Evolutionary conservation across 176 grass and related monocot genomes (phyloP).

Genomic region (Raddia guianensis): DNA sequence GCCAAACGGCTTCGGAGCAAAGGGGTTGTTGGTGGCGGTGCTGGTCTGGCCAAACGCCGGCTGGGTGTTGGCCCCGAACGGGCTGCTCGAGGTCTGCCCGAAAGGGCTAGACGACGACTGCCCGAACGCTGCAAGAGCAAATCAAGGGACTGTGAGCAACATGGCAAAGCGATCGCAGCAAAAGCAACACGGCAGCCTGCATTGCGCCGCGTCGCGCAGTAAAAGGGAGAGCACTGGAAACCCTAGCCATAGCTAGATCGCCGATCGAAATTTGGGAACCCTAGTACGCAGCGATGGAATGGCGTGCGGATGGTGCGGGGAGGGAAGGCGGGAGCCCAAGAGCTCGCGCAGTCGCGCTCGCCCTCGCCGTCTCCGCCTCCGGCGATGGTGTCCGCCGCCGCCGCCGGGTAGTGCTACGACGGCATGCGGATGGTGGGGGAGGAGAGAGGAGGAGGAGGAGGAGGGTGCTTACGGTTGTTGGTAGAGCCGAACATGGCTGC

Average conservation of each 20-base stretch:
- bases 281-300: background rate
- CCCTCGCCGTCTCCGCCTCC: too few species aligned
- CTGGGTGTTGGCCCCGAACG: constrained; percentile 48
- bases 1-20: constrained; percentile 78
- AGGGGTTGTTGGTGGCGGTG: constrained; percentile 57
- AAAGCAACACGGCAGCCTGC: background rate
- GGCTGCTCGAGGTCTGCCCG: constrained; percentile 60
- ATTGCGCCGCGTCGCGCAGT: background rate
- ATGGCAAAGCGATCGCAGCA: background rate
- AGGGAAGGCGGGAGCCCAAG: background rate
- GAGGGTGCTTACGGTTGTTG: constrained; percentile 47
- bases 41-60: constrained; percentile 63
- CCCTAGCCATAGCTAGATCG: too few species aligned
- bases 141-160: background rate
- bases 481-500: constrained; percentile 69
- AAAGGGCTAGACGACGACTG: constrained; percentile 54
- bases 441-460: too few species aligned
- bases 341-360: too few species aligned
- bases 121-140: constrained; percentile 47
- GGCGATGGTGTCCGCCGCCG: too few species aligned
- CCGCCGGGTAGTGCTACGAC: background rate
- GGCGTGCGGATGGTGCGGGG: background rate
- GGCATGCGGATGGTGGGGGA: background rate
- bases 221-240: background rate
- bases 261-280: background rate